These are phyloP conservation scores for Vitis hybrid DNA, from an alignment of 177 flowering plant genomes.

Conservation along the genomic window DNA sequence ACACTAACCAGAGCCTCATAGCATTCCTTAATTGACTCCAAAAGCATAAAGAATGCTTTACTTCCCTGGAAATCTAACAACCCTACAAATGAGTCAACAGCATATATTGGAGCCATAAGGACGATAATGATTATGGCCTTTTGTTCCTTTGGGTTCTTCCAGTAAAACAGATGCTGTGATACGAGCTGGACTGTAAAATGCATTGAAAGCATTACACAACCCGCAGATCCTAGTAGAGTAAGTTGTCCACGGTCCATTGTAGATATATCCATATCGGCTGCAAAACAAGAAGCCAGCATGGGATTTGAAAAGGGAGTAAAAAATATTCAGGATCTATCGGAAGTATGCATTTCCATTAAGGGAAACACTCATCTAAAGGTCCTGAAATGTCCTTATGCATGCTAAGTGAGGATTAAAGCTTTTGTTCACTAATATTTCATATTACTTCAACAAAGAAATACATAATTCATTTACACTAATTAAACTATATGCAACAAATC, in stretches of 20 bases:
- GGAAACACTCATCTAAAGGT: too few relatives aligned
- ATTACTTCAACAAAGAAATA: too few relatives aligned
- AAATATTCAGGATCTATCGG: too few relatives aligned
- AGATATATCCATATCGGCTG: slow-evolving; percentile 49
- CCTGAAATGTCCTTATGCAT: too few relatives aligned
- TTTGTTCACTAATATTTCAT: too few relatives aligned
- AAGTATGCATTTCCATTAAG: too few relatives aligned
- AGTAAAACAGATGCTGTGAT: slow-evolving; percentile 87
- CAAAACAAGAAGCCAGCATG: background rate
- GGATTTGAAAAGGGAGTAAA: too few relatives aligned
- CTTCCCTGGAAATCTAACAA: slow-evolving; percentile 78
- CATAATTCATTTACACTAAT: too few relatives aligned
- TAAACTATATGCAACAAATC: too few relatives aligned
- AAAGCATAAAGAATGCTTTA: slow-evolving; percentile 73
- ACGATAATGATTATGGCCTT: slow-evolving; percentile 88
- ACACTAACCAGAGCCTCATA: slow-evolving; percentile 83
- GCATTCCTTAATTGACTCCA: slow-evolving; percentile 90
- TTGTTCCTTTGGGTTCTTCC: slow-evolving; percentile 98
- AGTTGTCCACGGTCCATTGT: slow-evolving; percentile 52
- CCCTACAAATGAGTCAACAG: slow-evolving; percentile 75
- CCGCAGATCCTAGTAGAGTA: slow-evolving; percentile 63
- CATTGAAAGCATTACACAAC: slow-evolving; percentile 58
- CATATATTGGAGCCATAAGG: slow-evolving; percentile 92
- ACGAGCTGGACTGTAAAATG: slow-evolving; percentile 84
- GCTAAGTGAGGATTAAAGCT: too few relatives aligned